These are phyloP conservation scores for Mortierella sp. DNA, from an alignment of 371 early-diverging fungal species.

Conservation along the genomic window DNA sequence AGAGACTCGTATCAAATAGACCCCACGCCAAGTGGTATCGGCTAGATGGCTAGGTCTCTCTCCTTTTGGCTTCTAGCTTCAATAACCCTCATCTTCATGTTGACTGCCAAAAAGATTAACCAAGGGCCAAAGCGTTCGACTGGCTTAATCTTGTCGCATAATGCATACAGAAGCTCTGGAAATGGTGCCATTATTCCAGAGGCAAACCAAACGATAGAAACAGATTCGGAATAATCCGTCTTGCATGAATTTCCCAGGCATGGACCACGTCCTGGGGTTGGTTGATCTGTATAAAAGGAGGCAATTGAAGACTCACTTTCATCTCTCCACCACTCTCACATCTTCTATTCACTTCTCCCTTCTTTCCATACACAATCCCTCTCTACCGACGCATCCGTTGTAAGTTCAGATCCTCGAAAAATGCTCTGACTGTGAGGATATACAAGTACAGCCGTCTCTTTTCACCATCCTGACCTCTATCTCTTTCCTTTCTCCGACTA, in stretches of 20 bases:
- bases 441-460: neutral
- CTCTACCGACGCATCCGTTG: constrained; percentile 2
- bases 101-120: too few relatives aligned
- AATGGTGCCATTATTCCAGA: constrained; percentile 3
- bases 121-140: constrained; percentile 3
- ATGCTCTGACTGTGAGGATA: neutral
- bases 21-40: too few relatives aligned
- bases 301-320: constrained; percentile 4
- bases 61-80: too few relatives aligned
- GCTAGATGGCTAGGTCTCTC: too few relatives aligned
- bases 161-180: neutral
- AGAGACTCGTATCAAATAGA: too few relatives aligned
- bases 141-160: neutral
- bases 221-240: neutral
- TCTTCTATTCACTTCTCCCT: constrained; percentile 2
- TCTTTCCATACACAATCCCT: neutral
- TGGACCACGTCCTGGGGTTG: too few relatives aligned
- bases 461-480: constrained; percentile 1
- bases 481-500: neutral
- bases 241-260: constrained; percentile 1
- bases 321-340: too few relatives aligned
- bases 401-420: neutral
- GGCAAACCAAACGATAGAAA: neutral
- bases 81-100: too few relatives aligned
- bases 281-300: constrained; percentile 1